A percentile compares a stretch with the other conserved stretches of the same genome.
These are phyloP conservation scores for Metarhizium rileyi DNA, from an alignment of 2,329 filamentous ascomycete genomes.

Conservation along the genomic window DNA sequence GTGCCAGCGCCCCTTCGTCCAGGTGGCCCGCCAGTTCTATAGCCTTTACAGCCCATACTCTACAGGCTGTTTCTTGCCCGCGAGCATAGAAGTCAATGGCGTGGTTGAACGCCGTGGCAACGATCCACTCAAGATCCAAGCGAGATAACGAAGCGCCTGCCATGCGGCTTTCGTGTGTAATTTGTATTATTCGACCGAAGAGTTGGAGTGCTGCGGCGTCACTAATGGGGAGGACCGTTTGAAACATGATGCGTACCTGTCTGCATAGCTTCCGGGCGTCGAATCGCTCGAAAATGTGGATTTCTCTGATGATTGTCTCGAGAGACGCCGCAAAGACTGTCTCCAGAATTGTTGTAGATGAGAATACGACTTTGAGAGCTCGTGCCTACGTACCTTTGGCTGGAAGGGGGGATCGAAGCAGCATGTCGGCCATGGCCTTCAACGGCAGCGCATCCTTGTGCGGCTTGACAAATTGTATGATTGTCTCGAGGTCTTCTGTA, in stretches of 20 bases:
- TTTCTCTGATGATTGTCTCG: conserved; percentile 60
- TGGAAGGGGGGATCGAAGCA: conserved; percentile 45
- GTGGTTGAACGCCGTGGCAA: conserved; percentile 58
- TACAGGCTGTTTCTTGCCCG: conserved; percentile 44
- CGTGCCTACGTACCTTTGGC: conserved; percentile 30
- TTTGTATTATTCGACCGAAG: conserved; percentile 50
- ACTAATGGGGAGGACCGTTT: conserved; percentile 50
- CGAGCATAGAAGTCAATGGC: conserved; percentile 55
- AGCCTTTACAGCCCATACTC: conserved; percentile 53
- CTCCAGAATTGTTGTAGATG: not conserved
- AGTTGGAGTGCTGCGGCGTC: conserved; percentile 47
- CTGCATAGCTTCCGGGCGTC: conserved; percentile 54
- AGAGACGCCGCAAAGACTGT: conserved; percentile 44
- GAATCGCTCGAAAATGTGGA: conserved; percentile 47
- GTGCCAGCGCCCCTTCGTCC: conserved; percentile 41
- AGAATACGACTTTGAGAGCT: not conserved
- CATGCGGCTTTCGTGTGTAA: conserved; percentile 40
- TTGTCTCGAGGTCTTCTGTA: conserved; percentile 54
- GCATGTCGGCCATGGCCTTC: conserved; percentile 56
- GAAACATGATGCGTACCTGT: conserved; percentile 72
- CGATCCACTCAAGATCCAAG: conserved; percentile 69
- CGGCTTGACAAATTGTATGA: conserved; percentile 43
- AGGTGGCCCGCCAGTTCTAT: conserved; percentile 51
- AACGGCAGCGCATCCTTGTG: conserved; percentile 38
- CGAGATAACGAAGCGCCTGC: conserved; percentile 45